Conservation (phyloP, 768 basidiomycete genomes). For the Flagelloscypha sp. region DNA sequence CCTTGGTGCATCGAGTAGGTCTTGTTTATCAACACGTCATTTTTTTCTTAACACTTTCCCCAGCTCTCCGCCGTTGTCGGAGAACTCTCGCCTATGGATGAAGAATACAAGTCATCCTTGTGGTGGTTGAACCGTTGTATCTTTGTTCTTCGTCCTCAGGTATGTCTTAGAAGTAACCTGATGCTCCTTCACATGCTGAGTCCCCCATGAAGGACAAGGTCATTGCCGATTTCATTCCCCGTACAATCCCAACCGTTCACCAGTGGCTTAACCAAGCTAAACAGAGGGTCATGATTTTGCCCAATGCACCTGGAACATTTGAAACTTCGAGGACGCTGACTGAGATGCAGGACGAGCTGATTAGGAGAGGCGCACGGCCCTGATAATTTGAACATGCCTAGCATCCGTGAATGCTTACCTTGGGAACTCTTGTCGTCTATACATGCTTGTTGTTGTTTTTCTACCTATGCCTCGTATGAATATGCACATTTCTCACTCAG, state of each 20-base stretch:
- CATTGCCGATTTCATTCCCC: slow-evolving; percentile 73
- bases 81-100: slow-evolving; percentile 70
- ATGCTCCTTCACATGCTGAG: slow-evolving; percentile 8
- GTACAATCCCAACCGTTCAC: slow-evolving; percentile 75
- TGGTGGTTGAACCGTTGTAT: slow-evolving; percentile 85
- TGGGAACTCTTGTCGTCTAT: background rate
- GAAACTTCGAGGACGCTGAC: slow-evolving; percentile 64
- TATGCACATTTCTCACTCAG: no score
- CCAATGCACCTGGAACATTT: slow-evolving; percentile 56
- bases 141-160: slow-evolving; percentile 63
- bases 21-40: slow-evolving; percentile 1
- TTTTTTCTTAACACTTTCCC: slow-evolving; percentile 3
- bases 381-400: slow-evolving; percentile 2
- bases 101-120: slow-evolving; percentile 70
- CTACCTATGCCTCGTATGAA: no score
- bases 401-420: slow-evolving; percentile 2
- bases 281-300: slow-evolving; percentile 71
- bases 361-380: slow-evolving; percentile 24
- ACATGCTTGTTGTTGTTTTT: no score
- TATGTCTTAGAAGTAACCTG: slow-evolving; percentile 30
- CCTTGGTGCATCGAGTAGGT: slow-evolving; percentile 74
- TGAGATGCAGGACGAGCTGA: slow-evolving; percentile 68
- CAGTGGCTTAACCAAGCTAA: slow-evolving; percentile 69
- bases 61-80: slow-evolving; percentile 70
- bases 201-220: slow-evolving; percentile 52